Percentiles rank a stretch among this genome's conserved stretches.
Conservation (phyloP, 257 asterid species). For the Gentiana macrophylla region DNA sequence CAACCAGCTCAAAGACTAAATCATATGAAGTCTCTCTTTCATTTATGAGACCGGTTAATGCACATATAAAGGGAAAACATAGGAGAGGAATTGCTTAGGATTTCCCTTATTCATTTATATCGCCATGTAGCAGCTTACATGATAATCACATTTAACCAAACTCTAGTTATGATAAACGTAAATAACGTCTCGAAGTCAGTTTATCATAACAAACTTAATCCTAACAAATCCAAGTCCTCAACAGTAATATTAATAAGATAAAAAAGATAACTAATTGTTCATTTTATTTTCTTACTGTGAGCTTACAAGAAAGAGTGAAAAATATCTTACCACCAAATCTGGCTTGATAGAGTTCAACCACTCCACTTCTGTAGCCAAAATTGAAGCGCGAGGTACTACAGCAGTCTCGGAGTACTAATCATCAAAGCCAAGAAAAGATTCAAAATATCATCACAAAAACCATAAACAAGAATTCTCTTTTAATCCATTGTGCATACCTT, state of each 20-base stretch:
- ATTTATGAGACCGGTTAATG: too few relatives aligned
- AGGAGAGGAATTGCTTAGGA: not conserved
- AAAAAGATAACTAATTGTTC: too few relatives aligned
- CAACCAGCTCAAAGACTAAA: not conserved
- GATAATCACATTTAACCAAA: too few relatives aligned
- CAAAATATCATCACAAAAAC: not conserved
- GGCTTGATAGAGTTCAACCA: constrained; percentile 93
- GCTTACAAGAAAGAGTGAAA: not conserved
- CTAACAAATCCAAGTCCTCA: too few relatives aligned
- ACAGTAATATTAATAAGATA: too few relatives aligned
- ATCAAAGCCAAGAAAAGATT: constrained; percentile 8
- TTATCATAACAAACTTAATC: too few relatives aligned
- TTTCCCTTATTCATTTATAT: not conserved
- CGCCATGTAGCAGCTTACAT: too few relatives aligned
- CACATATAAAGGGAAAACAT: not conserved
- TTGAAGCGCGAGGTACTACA: constrained; percentile 78
- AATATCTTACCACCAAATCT: constrained; percentile 66
- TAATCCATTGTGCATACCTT: constrained; percentile 31
- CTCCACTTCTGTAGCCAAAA: constrained; percentile 80
- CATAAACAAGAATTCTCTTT: not conserved
- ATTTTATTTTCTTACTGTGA: too few relatives aligned
- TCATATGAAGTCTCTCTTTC: not conserved
- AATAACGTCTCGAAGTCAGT: not conserved
- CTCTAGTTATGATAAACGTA: not conserved
- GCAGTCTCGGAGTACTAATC: constrained; percentile 94